Base-by-base conservation (phyloP, 2,329 filamentous ascomycete species). In the Ceratocystis alfenasii region DNA sequence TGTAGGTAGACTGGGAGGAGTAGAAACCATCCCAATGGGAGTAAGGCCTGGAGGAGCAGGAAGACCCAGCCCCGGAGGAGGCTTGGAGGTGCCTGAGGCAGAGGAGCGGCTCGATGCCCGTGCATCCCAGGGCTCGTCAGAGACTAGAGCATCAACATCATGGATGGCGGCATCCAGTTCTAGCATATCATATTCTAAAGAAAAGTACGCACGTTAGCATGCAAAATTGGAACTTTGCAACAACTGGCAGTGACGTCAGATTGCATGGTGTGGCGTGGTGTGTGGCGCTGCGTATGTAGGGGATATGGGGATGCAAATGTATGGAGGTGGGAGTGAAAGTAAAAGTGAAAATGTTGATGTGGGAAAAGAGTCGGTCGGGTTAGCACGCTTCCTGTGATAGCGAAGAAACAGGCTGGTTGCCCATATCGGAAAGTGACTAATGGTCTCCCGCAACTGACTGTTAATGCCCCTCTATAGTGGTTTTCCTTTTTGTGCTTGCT, bases 71-170 rank as follows among this genome's bases (percentile, higher is more conserved):
- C 64, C 64, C 8, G 64, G 64, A 12, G 64, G 64, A 50, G 64
- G 64, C 44, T 65, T 65, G n/a, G 64, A 44, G 10, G 44, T 50
- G 8, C 17, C 55, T 3, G 64, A 25, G n/a, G 22, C 25, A n/a
- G 44, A n/a, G 5, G 64, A 61, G 22, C 33, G 45, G 22, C 41
- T 48, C n/a, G 65, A 63, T 30, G 36, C 20, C 6, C 33, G 20
- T 25, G n/a, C 25, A 48, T 64, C 6, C 55, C 60, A 44, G 3
- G 73, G 71, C n/a, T 82, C 76, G 71, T 89, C 87, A 25, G 85
- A 83, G 12, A 89, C 86, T 3, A 89, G 76, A 2, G 85, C 85
- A 72, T 89, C 86, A 50, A 89, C 83, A n/a, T 82, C 85, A 55
- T 79, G 78, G 2, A 79, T 80, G 12, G 81, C 85, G 69, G 86